Percentiles rank a stretch among this genome's conserved stretches.
Conservation (phyloP, 1,284 basidiomycete genomes). For the Puccinia horiana region DNA sequence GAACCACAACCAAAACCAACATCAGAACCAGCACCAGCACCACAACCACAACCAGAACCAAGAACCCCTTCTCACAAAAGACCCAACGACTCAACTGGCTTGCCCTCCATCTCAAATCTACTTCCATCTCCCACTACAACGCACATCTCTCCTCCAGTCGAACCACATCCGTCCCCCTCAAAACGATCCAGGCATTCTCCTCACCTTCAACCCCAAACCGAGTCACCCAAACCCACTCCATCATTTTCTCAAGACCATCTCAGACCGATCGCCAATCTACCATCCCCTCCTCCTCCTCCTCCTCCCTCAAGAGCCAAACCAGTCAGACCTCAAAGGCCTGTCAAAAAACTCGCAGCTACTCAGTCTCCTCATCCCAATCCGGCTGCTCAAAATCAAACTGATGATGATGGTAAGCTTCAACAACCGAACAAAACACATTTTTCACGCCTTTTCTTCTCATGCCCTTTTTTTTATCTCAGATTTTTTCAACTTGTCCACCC, state of each 20-base stretch:
- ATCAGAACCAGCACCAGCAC: background rate
- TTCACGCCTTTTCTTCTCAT: background rate
- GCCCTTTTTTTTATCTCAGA: background rate
- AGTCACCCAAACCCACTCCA: too few relatives aligned
- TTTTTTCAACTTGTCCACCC: slow-evolving; percentile 41
- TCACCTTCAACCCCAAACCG: too few relatives aligned
- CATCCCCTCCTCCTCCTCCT: background rate
- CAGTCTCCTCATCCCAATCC: background rate
- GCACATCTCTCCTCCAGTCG: too few relatives aligned
- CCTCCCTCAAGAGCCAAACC: background rate
- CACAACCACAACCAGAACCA: too few relatives aligned
- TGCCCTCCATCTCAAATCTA: too few relatives aligned
- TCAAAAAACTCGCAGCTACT: background rate
- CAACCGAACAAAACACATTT: background rate
- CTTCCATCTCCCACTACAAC: too few relatives aligned
- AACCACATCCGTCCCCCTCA: too few relatives aligned
- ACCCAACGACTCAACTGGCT: too few relatives aligned
- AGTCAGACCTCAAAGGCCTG: background rate
- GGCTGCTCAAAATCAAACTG: background rate
- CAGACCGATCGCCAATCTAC: too few relatives aligned
- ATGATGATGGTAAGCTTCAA: background rate
- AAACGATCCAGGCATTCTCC: too few relatives aligned
- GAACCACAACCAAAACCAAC: background rate
- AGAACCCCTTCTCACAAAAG: too few relatives aligned
- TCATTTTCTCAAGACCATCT: too few relatives aligned